Base-by-base conservation (phyloP, 352 stramenopile genomes). In the Pythium sukuiense region DNA sequence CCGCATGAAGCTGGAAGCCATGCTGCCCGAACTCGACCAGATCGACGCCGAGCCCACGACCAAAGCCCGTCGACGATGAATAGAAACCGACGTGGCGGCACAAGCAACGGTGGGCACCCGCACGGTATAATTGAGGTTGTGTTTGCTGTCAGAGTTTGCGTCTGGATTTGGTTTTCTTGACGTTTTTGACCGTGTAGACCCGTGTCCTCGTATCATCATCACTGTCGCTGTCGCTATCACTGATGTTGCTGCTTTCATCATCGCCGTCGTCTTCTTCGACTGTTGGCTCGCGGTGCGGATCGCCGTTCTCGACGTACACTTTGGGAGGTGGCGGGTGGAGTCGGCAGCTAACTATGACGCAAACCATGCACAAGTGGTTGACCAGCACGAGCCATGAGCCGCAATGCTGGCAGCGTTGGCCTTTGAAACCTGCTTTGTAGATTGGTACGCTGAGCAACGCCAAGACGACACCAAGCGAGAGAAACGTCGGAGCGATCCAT, bases 41-140 rank as follows among this genome's bases (percentile, higher is more conserved):
- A 98, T 99, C 78, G 96, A 99, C 74, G 96, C 96, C 9, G 82
- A 83, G 29, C 79, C 83, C 3, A 90, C 83, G 2, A 89, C 74
- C 14, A 87, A 78, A 35, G 80, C 80, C 27, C 81, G 80, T 37
- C 73, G 64, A 57, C 74, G 69, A 61, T 69, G 77, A 77, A 72
- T 32, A 26, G 35, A 14, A 24, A 3, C 58, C 14, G 59, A 13
- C 7, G 35, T 59, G 20, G n/a, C 11, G 20, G 49, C 41, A 16
- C 27, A 55, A 24, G 20, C 20, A 24, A 24, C 20, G 20, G 20
- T 24, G 20, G 20, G 20, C 0, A 24, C 20, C 20, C 20, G 20
- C 20, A 24, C 20, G 20, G 20, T 24, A 24, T 24, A 24, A 24
- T 24, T 24, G 20, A 24, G 20, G 20, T 24, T 24, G 20, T 24